Percentiles rank a stretch among this genome's conserved stretches.
phyloP scores from a whole-genome alignment of 768 basidiomycete genomes.

The Boletus sp. region DNA sequence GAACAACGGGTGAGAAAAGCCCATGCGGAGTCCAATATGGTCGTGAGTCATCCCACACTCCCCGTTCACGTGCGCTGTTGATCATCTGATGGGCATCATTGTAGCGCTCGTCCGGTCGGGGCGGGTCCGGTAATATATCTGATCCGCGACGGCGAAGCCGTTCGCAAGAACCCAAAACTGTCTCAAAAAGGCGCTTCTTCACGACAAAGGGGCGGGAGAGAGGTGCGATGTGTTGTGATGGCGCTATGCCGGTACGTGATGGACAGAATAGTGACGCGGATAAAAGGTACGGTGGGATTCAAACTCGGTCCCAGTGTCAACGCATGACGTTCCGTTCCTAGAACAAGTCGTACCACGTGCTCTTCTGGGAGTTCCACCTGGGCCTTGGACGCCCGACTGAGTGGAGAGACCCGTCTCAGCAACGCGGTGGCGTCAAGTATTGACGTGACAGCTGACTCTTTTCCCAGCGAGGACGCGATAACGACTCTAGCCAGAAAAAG shows the following conservation, averaged over 20 bases:
- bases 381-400: neutral
- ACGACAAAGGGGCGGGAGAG: constrained; percentile 13
- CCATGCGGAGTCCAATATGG: constrained; percentile 13
- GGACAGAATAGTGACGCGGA: neutral
- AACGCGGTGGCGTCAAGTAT: neutral
- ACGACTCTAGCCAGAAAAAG: too few species aligned
- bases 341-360: constrained; percentile 9
- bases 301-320: too few species aligned
- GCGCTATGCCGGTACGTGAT: neutral
- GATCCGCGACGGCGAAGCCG: constrained; percentile 3
- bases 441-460: constrained; percentile 1
- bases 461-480: neutral
- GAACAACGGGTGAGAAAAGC: constrained; percentile 14
- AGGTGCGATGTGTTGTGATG: neutral
- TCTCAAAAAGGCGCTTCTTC: constrained; percentile 9
- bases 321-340: neutral
- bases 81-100: neutral
- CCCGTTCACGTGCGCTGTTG: neutral
- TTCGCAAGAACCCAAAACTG: neutral
- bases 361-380: constrained; percentile 13
- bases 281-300: constrained; percentile 4
- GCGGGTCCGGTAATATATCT: constrained; percentile 27
- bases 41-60: constrained; percentile 12
- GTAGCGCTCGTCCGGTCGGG: constrained; percentile 27
- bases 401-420: neutral